Base-by-base conservation (phyloP, 331 rosid genomes). In the Rosa hybrid region DNA sequence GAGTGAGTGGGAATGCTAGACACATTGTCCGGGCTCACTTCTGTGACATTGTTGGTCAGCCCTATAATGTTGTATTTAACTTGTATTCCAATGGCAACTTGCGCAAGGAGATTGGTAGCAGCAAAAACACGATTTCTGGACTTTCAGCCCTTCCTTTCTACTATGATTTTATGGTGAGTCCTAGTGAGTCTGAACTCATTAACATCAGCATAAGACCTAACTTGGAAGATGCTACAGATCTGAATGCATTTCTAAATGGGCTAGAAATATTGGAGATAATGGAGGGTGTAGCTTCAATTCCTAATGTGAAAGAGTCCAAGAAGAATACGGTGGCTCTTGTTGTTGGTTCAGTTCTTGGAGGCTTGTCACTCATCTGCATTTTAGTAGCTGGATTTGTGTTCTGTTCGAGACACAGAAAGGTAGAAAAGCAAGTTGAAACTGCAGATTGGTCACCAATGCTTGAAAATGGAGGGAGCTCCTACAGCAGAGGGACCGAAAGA, bases 1-100 rank as follows among this genome's bases (percentile, higher is more conserved):
- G 56, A 7, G 91, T 86, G 65, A 70, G 70, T 0, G 83, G 25
- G 71, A 81, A 76, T 23, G 46, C 46, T 3, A 45, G 18, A 2
- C 86, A 88, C 62, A 65, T 84, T 20, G 79, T 84, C 20, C 85
- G 90, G 45, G 65, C 77, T 59, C 90, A 88, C 63, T 86, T 88
- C 82, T 88, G 87, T 53, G 86, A 88, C 51, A 12, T 75, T 45
- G 7, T 81, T 6, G 68, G 70, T 57, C 0, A 0, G 1, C 56
- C 0, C 0, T 1, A 1, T 0, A 0, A 0, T 16, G 0, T 62
- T 2, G 0, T 0, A 2, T 86, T 88, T 71, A 21, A 72, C 67
- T 18, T 84, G 6, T 67, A 23, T 41, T 62, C 82, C n/a, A 77
- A 77, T 48, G 44, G 50, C 10, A 62, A 50, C 6, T 60, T 79